Base-by-base conservation (phyloP, 2,329 filamentous ascomycete species). In the Stagonosporopsis cucurbitacearum region DNA sequence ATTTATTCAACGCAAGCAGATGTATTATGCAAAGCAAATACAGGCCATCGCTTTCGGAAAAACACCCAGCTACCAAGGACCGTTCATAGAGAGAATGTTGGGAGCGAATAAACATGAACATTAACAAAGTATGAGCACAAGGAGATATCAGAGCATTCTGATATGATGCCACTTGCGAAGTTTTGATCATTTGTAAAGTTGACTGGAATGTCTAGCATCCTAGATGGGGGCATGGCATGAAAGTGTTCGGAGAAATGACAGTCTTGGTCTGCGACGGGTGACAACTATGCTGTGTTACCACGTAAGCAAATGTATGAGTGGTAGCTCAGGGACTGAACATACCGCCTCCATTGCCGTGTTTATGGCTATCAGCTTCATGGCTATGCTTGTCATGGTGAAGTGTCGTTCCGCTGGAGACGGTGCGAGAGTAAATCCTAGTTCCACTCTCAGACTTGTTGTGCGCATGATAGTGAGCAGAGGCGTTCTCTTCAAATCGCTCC, bases 401-500 rank as follows among this genome's bases (percentile, higher is more conserved):
- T 1, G 60, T 64, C 2, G 62, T 66, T 1, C 62, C 63, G n/a
- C 51, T 57, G 4, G 55, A 61, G 0, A 64, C 58, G 11, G 63
- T 60, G 23, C 63, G 48, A 13, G 63, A 54, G 30, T 28, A 42
- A 4, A 46, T 42, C 37, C 48, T 39, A 11, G 54, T 48, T 35
- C 59, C 60, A 12, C 50, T 37, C 13, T 58, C 59, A 0, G 45
- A 51, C 22, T 58, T 50, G 20, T 55, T 51, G 19, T 50, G 46
- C 1, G 61, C 47, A 8, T 62, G 63, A 12, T 61, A 68, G 6
- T 64, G 54, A 15, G 51, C 59, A 15, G 58, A 50, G 1, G 60
- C 60, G 4, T 37, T 59, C 25, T 68, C 65, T 36, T 65, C 62
- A 15, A 62, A 68, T 1, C 62, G 37, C 49, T 67, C 63, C 58